These are phyloP conservation scores for Cercospora sojina DNA, from an alignment of 2,329 filamentous ascomycete species.

Conservation along the genomic window DNA sequence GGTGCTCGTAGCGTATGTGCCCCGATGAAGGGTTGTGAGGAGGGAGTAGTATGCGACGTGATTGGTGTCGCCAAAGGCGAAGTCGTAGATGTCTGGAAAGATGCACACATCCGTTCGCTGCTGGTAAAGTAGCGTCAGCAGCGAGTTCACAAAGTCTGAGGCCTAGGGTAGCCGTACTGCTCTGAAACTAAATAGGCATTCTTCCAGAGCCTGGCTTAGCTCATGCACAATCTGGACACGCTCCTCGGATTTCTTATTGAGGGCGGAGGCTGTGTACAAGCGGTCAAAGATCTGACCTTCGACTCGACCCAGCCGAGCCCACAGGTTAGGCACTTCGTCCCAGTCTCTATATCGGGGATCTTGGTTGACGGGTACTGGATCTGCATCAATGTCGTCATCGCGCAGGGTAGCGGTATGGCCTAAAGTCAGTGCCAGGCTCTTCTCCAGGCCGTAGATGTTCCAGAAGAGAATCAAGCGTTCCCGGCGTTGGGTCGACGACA, in stretches of 20 bases:
- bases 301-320: background rate
- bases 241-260: slow-evolving; percentile 13
- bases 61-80: slow-evolving; percentile 9
- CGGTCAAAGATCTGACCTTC: slow-evolving; percentile 18
- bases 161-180: background rate
- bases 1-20: slow-evolving; percentile 10
- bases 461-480: slow-evolving; percentile 12
- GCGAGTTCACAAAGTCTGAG: background rate
- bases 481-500: slow-evolving; percentile 2
- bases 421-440: slow-evolving; percentile 11
- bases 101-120: slow-evolving; percentile 1
- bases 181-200: background rate
- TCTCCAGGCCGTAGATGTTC: slow-evolving; percentile 16
- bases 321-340: slow-evolving; percentile 10
- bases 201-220: slow-evolving; percentile 4
- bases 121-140: background rate
- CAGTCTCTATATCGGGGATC: slow-evolving; percentile 8
- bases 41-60: slow-evolving; percentile 17
- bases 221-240: slow-evolving; percentile 13
- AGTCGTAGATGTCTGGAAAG: slow-evolving; percentile 11
- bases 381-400: slow-evolving; percentile 19
- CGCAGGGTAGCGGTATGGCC: slow-evolving; percentile 17
- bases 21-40: slow-evolving; percentile 17
- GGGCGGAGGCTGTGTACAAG: slow-evolving; percentile 16
- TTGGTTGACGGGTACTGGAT: background rate